Percentiles rank a stretch among this genome's conserved stretches.
These are phyloP conservation scores for Salix brachista DNA, from an alignment of 345 rosid species.

Conservation along the genomic window DNA sequence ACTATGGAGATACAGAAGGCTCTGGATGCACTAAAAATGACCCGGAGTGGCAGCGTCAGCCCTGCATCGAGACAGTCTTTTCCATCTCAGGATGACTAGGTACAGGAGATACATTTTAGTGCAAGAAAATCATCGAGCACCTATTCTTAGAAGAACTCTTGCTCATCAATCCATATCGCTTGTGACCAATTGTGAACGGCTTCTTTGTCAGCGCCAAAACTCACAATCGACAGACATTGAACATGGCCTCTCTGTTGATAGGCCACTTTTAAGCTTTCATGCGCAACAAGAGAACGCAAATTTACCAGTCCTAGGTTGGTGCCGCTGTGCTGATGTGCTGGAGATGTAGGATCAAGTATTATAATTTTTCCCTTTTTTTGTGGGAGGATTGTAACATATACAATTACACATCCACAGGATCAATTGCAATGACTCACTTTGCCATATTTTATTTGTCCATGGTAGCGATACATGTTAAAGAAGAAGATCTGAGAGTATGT, in stretches of 20 bases:
- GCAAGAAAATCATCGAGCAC: background rate
- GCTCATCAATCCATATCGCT: background rate
- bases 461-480: too few relatives aligned
- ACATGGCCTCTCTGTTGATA: too few relatives aligned
- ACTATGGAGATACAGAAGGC: slow-evolving; percentile 95
- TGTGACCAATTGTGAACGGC: background rate
- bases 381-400: too few relatives aligned
- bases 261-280: too few relatives aligned
- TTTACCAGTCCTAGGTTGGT: slow-evolving; percentile 34
- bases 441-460: too few relatives aligned
- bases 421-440: too few relatives aligned
- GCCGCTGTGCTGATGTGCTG: background rate
- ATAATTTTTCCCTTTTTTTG: too few relatives aligned
- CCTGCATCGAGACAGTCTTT: slow-evolving; percentile 48
- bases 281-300: too few relatives aligned
- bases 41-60: slow-evolving; percentile 62
- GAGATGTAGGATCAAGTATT: background rate
- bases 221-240: background rate
- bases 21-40: slow-evolving; percentile 68
- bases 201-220: background rate
- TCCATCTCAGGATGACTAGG: slow-evolving; percentile 38
- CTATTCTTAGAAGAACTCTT: too few relatives aligned
- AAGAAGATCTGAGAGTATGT: background rate
- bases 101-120: background rate
- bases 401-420: background rate